Evolutionary conservation across 2,329 filamentous ascomycete genomes (phyloP).

Genomic region (Xylariales sp.): DNA sequence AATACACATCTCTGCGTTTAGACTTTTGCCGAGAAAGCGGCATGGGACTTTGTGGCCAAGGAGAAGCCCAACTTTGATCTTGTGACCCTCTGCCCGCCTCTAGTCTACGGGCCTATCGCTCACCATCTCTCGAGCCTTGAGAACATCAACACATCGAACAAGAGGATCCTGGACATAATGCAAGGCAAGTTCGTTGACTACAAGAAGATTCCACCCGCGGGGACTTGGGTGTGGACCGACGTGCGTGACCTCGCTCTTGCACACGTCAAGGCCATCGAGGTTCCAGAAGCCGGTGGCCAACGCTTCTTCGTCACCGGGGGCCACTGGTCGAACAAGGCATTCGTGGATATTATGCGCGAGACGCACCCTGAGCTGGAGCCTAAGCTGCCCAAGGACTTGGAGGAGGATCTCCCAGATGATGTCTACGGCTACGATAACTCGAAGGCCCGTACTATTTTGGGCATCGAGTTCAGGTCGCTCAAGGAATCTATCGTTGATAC

Average conservation of each 20-base stretch:
- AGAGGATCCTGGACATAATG: conserved; percentile 23
- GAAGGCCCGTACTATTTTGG: too few relatives aligned
- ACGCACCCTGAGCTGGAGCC: conserved; percentile 1
- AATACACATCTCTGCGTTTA: conserved; percentile 8
- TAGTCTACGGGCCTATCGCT: conserved; percentile 20
- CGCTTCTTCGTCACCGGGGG: conserved; percentile 21
- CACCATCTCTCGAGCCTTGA: conserved; percentile 11
- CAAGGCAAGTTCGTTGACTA: conserved; percentile 16
- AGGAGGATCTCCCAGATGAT: neutral
- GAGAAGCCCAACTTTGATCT: conserved; percentile 20
- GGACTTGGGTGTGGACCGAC: conserved; percentile 16
- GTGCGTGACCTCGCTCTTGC: conserved; percentile 23
- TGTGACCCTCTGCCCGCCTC: conserved; percentile 18
- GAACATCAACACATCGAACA: conserved; percentile 18
- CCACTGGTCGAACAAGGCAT: conserved; percentile 11
- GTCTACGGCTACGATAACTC: conserved; percentile 2
- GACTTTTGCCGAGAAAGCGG: conserved; percentile 20
- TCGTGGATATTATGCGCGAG: conserved; percentile 1
- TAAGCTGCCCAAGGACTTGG: neutral
- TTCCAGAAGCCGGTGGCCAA: conserved; percentile 15
- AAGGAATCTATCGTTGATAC: too few relatives aligned
- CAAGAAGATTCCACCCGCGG: conserved; percentile 14
- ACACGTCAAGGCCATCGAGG: conserved; percentile 18
- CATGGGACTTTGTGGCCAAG: conserved; percentile 21
- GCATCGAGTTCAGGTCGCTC: too few relatives aligned